These are phyloP conservation scores for Endocladia muricata DNA, from an alignment of 31 red algal species.

Conservation along the genomic window DNA sequence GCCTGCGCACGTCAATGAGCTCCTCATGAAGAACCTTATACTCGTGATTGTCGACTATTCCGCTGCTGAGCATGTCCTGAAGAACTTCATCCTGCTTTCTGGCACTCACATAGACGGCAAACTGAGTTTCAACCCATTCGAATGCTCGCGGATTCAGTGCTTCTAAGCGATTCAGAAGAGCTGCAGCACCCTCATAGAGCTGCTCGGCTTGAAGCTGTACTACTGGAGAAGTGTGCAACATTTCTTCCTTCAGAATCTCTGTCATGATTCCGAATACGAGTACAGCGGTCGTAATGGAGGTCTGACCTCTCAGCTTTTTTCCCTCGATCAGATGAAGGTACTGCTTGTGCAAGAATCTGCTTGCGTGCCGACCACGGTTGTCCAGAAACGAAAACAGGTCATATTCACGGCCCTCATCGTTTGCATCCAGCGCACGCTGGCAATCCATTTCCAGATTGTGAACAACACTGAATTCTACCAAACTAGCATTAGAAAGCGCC, in stretches of 20 bases:
- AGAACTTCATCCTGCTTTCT: conserved; percentile 56
- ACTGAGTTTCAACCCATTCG: conserved; percentile 74
- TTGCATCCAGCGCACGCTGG: conserved; percentile 74
- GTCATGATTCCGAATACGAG: conserved; percentile 61
- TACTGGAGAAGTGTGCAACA: conserved; percentile 54
- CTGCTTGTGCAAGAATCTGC: conserved; percentile 16
- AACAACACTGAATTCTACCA: conserved; percentile 69
- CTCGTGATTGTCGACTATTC: conserved; percentile 67
- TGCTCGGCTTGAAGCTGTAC: conserved; percentile 56
- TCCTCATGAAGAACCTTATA: conserved; percentile 72
- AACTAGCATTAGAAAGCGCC: conserved; percentile 53
- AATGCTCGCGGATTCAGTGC: conserved; percentile 57
- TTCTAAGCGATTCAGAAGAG: conserved; percentile 73
- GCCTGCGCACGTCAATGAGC: conserved; percentile 57
- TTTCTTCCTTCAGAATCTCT: conserved; percentile 71
- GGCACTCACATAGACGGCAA: conserved; percentile 56
- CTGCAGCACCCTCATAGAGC: conserved; percentile 70
- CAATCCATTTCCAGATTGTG: conserved; percentile 65
- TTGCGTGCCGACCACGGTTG: conserved; percentile 17
- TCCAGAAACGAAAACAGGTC: conserved; percentile 71
- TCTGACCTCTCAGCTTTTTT: conserved; percentile 43
- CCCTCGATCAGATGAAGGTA: conserved; percentile 39
- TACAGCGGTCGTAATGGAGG: conserved; percentile 53
- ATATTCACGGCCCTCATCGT: conserved; percentile 72
- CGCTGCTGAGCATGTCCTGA: conserved; percentile 47